phyloP scores from a whole-genome alignment of 2,329 filamentous ascomycete genomes.

The Pezizomycotina sp. region DNA sequence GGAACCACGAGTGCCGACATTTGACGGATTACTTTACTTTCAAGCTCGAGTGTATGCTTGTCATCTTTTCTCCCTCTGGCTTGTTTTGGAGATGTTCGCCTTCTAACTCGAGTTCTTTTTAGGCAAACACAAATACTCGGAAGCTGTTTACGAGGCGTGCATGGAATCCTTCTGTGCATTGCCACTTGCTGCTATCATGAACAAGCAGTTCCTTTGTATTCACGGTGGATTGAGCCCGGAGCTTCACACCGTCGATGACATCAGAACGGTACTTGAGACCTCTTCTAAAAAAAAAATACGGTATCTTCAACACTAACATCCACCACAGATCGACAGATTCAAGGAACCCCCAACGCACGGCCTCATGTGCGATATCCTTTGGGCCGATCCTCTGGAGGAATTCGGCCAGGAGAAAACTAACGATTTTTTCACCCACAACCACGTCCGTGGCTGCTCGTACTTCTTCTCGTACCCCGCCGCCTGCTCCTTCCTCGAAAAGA shows the following conservation, averaged over 20 bases:
- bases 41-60: constrained; percentile 68
- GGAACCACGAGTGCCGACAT: constrained; percentile 97
- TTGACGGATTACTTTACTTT: constrained; percentile 99
- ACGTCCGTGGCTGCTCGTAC: constrained; percentile 95
- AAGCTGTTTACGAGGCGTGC: constrained; percentile 88
- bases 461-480: constrained; percentile 98
- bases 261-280: constrained; percentile 54
- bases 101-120: constrained; percentile 4
- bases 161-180: constrained; percentile 96
- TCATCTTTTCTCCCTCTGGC: background rate
- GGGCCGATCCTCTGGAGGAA: constrained; percentile 94
- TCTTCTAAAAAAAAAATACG: constrained; percentile 1
- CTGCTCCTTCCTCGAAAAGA: constrained; percentile 95
- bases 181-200: constrained; percentile 92
- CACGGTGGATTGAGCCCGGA: constrained; percentile 93
- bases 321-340: constrained; percentile 75
- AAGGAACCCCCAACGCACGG: constrained; percentile 92
- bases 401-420: constrained; percentile 98
- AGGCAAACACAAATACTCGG: constrained; percentile 90
- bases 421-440: constrained; percentile 95
- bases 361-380: constrained; percentile 97
- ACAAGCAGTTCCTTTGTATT: constrained; percentile 98
- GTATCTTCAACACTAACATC: background rate
- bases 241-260: constrained; percentile 83
- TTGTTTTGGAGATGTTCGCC: background rate